These are phyloP conservation scores for Fusarium incarnatum DNA, from an alignment of 2,329 filamentous ascomycete genomes.

Conservation along the genomic window DNA sequence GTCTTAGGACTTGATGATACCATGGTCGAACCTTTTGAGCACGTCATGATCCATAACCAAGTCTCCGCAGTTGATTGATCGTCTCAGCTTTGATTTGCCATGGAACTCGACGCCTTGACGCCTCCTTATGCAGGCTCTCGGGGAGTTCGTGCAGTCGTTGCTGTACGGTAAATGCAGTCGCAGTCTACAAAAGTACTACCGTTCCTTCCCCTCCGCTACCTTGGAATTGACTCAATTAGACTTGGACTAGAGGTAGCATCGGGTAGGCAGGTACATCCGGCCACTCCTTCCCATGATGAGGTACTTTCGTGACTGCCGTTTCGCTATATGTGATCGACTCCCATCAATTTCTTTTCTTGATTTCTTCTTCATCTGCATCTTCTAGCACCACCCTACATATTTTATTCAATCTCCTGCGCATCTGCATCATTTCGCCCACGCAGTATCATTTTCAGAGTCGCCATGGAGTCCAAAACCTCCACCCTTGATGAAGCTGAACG, in stretches of 20 bases:
- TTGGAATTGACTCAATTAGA: neutral
- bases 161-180: neutral
- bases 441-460: neutral
- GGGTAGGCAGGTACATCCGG: neutral
- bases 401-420: neutral
- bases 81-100: slow-evolving; percentile 2
- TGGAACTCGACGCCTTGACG: slow-evolving; percentile 3
- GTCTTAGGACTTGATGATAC: neutral
- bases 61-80: slow-evolving; percentile 12
- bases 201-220: neutral
- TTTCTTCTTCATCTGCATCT: neutral
- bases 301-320: slow-evolving; percentile 5
- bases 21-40: neutral
- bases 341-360: neutral
- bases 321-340: neutral
- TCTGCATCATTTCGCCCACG: neutral
- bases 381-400: neutral
- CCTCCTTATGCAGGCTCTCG: slow-evolving; percentile 8
- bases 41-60: neutral
- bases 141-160: slow-evolving; percentile 15
- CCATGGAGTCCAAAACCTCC: slow-evolving; percentile 19
- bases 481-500: slow-evolving; percentile 20
- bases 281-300: neutral
- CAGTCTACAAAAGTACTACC: neutral
- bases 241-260: neutral